Conservation (phyloP, 257 asterid species). For the Rauvolfia tetraphylla region DNA sequence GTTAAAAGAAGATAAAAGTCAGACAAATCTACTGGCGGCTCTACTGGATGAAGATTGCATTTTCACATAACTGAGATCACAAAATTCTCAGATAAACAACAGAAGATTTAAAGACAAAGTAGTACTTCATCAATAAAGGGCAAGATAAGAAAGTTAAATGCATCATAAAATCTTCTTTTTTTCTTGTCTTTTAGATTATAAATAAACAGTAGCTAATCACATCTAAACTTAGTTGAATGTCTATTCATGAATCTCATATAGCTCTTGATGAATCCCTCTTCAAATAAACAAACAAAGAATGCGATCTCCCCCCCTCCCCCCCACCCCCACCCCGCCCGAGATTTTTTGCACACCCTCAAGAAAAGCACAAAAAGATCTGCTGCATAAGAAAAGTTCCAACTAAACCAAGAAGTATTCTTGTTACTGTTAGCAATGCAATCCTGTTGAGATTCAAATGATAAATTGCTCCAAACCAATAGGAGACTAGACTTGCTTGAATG, state of each 20-base stretch:
- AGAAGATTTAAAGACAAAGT: neutral
- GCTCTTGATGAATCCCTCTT: neutral
- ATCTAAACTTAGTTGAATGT: neutral
- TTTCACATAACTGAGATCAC: neutral
- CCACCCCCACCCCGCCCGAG: too few species aligned
- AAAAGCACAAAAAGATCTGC: neutral
- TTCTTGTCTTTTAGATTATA: neutral
- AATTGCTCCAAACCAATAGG: neutral
- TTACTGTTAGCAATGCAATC: neutral
- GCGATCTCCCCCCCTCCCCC: too few species aligned
- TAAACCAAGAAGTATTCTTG: neutral
- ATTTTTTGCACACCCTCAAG: neutral
- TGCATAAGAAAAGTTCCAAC: neutral
- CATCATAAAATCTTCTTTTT: neutral
- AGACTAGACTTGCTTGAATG: neutral
- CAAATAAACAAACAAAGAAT: neutral
- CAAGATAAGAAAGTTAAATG: neutral
- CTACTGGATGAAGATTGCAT: neutral
- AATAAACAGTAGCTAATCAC: neutral
- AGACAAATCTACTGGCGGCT: neutral
- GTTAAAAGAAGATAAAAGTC: slow-evolving; percentile 2
- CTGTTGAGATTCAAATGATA: neutral
- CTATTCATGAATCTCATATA: neutral
- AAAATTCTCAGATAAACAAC: neutral
- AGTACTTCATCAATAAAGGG: neutral